These are phyloP conservation scores for Chlamydomonas sp. DNA, from an alignment of 139 green algal genomes.

Conservation along the genomic window DNA sequence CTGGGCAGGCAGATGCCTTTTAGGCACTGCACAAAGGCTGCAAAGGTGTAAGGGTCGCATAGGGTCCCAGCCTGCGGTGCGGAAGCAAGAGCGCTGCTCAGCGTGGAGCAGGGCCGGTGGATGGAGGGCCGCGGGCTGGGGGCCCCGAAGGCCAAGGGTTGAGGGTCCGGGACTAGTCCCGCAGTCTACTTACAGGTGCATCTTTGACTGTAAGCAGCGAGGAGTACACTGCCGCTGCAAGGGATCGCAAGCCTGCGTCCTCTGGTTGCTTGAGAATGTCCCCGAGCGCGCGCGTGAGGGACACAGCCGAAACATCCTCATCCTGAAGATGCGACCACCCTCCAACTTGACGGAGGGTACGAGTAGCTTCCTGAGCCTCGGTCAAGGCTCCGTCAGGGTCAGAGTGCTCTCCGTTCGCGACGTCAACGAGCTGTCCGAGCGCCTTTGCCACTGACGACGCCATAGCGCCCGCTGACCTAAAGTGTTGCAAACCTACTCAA, in stretches of 20 bases:
- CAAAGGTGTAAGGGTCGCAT: constrained; percentile 43
- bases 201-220: constrained; percentile 13
- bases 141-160: neutral
- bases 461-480: too few relatives aligned
- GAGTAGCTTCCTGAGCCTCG: constrained; percentile 1
- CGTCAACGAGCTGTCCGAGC: too few relatives aligned
- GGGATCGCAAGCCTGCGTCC: neutral
- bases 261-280: constrained; percentile 25
- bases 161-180: constrained; percentile 1
- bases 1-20: constrained; percentile 12
- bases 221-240: constrained; percentile 10
- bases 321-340: constrained; percentile 14
- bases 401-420: too few relatives aligned
- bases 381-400: neutral
- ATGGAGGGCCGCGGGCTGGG: too few relatives aligned
- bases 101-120: neutral
- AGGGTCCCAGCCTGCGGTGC: constrained; percentile 35
- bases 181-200: constrained; percentile 41
- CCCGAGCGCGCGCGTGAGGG: constrained; percentile 21
- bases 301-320: neutral
- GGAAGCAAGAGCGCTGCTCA: neutral
- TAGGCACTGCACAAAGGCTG: constrained; percentile 31
- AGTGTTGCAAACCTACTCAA: too few relatives aligned
- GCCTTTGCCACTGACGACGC: too few relatives aligned
- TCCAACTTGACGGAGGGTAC: neutral